These are phyloP conservation scores for Nidularia sp. DNA, from an alignment of 768 basidiomycete species.

Conservation along the genomic window DNA sequence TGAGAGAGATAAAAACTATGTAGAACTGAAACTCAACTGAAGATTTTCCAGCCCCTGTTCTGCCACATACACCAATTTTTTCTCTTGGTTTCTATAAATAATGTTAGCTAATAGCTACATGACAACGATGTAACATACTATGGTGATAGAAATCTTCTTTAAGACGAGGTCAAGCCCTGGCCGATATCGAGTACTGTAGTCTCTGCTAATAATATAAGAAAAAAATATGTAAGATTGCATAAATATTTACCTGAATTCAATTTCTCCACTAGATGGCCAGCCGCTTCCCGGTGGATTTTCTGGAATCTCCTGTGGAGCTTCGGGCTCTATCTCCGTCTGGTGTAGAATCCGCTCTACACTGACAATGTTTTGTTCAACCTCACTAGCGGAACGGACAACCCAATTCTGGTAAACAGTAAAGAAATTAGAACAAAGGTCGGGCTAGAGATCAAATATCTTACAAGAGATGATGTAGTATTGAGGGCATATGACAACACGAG, in stretches of 20 bases:
- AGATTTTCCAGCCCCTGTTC: constrained; percentile 81
- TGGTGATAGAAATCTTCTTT: constrained; percentile 65
- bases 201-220: constrained; percentile 25
- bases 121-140: constrained; percentile 38
- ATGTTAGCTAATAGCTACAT: constrained; percentile 1
- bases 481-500: constrained; percentile 82
- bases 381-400: constrained; percentile 78
- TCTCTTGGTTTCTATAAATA: constrained; percentile 60
- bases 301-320: constrained; percentile 70
- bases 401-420: constrained; percentile 49
- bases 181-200: constrained; percentile 78
- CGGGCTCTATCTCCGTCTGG: constrained; percentile 68
- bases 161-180: constrained; percentile 77
- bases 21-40: constrained; percentile 35
- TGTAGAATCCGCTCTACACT: constrained; percentile 86
- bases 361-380: constrained; percentile 89
- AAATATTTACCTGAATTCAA: constrained; percentile 62
- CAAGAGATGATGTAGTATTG: constrained; percentile 78
- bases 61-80: constrained; percentile 86
- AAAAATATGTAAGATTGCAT: constrained; percentile 5
- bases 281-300: constrained; percentile 44
- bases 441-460: constrained; percentile 25
- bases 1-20: no score
- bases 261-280: constrained; percentile 75
- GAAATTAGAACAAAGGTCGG: neutral